Percentiles rank a stretch among this genome's conserved stretches.
Conservation (phyloP, 2,329 filamentous ascomycete species). For the Cladosporium sp. region DNA sequence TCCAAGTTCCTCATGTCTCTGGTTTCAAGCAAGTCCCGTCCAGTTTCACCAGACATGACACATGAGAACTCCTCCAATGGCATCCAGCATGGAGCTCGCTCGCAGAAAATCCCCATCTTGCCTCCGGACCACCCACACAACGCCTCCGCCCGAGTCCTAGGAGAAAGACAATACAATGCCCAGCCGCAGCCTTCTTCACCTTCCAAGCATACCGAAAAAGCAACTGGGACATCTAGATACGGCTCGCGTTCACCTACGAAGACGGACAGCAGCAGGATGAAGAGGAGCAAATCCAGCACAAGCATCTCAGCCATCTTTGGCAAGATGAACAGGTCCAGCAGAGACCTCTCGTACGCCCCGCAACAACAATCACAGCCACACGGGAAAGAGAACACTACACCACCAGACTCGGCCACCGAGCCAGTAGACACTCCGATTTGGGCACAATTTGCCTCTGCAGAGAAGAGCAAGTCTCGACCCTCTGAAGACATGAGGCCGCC, state of each 20-base stretch:
- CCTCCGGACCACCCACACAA: conserved; percentile 53
- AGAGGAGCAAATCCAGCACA: conserved; percentile 79
- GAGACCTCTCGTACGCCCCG: conserved; percentile 49
- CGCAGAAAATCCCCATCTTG: conserved; percentile 43
- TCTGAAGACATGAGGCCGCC: conserved; percentile 48
- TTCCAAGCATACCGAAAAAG: conserved; percentile 21
- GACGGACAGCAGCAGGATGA: conserved; percentile 31
- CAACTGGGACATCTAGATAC: neutral
- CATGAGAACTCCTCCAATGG: conserved; percentile 39
- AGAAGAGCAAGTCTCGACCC: conserved; percentile 41
- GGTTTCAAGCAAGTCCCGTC: conserved; percentile 46
- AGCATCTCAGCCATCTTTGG: conserved; percentile 77
- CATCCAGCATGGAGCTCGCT: conserved; percentile 23
- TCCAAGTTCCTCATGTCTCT: conserved; percentile 53
- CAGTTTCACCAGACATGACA: conserved; percentile 33
- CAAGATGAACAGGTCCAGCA: conserved; percentile 68
- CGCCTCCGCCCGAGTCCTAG: conserved; percentile 27
- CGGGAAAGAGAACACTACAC: conserved; percentile 82
- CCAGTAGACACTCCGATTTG: conserved; percentile 68
- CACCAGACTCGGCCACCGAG: conserved; percentile 50
- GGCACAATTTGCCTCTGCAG: conserved; percentile 64
- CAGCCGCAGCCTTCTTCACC: conserved; percentile 36
- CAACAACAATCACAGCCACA: conserved; percentile 52
- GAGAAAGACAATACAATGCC: conserved; percentile 35
- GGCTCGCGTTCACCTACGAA: conserved; percentile 9